Base-by-base conservation (phyloP, 345 rosid species). In the Laguncularia racemosa region DNA sequence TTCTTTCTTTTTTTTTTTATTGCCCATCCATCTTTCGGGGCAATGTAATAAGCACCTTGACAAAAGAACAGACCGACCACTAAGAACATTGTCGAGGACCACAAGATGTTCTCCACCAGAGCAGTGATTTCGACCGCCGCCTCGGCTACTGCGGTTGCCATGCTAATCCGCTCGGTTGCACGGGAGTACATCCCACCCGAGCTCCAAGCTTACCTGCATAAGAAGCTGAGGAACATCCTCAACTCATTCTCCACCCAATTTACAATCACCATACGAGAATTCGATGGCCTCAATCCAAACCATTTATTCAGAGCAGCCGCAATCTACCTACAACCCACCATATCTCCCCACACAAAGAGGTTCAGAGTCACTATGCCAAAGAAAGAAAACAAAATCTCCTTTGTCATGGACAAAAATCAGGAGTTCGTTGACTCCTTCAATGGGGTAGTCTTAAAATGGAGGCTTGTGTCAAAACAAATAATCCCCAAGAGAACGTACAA, bases 371-470 rank as follows among this genome's bases (percentile, higher is more conserved):
- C 73, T 64, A 79, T 79, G 66, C 70, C 71, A 13, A 79, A 81
- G 19, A 85, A 81, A 60, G 90, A 85, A 62, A 68, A 73, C 26
- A 64, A 78, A 48, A 52, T 81, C 45, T 55, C 62, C 2, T 66
- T 81, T 43, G 58, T 80, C 52, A 70, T 83, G 63, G 93, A 79
- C 38, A 66, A 72, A 40, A 65, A 76, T 12, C 84, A 82, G 56
- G 84, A 72, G 62, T 71, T 81, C 2, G 19, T 59, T 2, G 96
- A 88, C 54, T 46, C 53, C n/a, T 85, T 71, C 59, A 64, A 68
- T 48, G 86, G 83, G 9, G 67, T 79, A 20, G 73, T 76, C 57
- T 67, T 79, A 60, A 70, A 58, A 44, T 85, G 93, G 90, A 52
- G 64, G 50, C 64, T 81, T 48, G 68, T 70, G 0, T 47, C 67